Evolutionary conservation across 371 early-diverging fungal species (phyloP).

Genomic region (Actinomortierella ambigua): DNA sequence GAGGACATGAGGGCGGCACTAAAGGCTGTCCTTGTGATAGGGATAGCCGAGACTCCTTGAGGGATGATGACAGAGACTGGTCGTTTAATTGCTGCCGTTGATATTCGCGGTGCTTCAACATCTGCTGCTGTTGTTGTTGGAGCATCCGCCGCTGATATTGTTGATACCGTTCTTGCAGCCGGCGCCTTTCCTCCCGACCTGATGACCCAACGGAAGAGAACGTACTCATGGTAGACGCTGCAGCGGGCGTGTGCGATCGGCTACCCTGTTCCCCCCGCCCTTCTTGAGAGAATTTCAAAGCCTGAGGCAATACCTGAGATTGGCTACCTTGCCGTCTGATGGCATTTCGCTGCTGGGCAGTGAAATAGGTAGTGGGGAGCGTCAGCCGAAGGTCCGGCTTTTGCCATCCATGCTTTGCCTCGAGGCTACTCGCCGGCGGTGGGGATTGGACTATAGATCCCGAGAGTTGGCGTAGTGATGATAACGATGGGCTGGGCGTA

Average conservation of each 20-base stretch:
- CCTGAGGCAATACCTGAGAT: too few relatives aligned
- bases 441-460: background rate
- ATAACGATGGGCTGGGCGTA: background rate
- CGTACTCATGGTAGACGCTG: background rate
- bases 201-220: too few relatives aligned
- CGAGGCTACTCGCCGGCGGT: background rate
- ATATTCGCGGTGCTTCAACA: background rate
- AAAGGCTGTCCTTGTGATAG: background rate
- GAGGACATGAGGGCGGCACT: background rate
- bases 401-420: too few relatives aligned
- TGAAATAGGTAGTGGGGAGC: too few relatives aligned
- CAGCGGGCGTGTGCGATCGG: background rate
- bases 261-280: conserved; percentile 6
- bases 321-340: too few relatives aligned
- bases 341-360: too few relatives aligned
- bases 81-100: background rate
- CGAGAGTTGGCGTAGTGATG: background rate
- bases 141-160: conserved; percentile 4
- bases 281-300: background rate
- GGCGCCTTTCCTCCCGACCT: too few relatives aligned
- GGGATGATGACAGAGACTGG: conserved; percentile 5
- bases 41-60: conserved; percentile 3
- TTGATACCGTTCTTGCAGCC: background rate
- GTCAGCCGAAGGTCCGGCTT: too few relatives aligned
- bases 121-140: conserved; percentile 13